Conservation (phyloP, 1,284 basidiomycete genomes). For the Neotropicomus parvogracilis region DNA sequence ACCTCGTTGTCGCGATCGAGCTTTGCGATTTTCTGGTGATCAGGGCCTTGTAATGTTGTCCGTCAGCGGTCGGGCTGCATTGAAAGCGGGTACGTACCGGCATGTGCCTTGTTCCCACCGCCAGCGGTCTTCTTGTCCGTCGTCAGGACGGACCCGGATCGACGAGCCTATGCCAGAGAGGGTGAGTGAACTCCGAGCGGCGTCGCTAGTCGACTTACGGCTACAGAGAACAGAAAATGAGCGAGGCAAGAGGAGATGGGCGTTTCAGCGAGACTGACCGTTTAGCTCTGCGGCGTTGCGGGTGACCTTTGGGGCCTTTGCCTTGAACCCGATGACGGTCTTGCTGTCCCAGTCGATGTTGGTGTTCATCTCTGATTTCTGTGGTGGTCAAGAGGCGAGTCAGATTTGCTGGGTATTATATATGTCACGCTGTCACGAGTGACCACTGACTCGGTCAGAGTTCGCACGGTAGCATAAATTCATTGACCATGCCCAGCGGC, state of each 20-base stretch:
- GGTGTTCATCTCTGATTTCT: slow-evolving; percentile 41
- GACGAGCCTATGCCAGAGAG: slow-evolving; percentile 51
- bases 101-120: slow-evolving; percentile 70
- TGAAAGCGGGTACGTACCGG: slow-evolving; percentile 43
- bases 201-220: slow-evolving; percentile 41
- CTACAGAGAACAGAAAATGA: slow-evolving; percentile 31
- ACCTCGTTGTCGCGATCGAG: slow-evolving; percentile 96
- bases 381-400: no score
- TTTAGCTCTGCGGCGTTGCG: slow-evolving; percentile 69
- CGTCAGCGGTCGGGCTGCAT: background rate
- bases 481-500: slow-evolving; percentile 43
- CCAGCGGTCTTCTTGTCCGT: slow-evolving; percentile 73
- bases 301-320: slow-evolving; percentile 65
- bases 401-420: background rate
- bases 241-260: background rate
- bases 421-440: slow-evolving; percentile 1
- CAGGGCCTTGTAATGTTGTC: slow-evolving; percentile 71
- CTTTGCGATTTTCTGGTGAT: slow-evolving; percentile 92
- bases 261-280: slow-evolving; percentile 40
- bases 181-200: background rate
- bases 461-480: no score
- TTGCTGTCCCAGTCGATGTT: slow-evolving; percentile 69
- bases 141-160: slow-evolving; percentile 66
- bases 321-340: slow-evolving; percentile 74
- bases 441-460: background rate